Base-by-base conservation (phyloP, 345 rosid genomes). In the Eucalyptus camaldulensis region DNA sequence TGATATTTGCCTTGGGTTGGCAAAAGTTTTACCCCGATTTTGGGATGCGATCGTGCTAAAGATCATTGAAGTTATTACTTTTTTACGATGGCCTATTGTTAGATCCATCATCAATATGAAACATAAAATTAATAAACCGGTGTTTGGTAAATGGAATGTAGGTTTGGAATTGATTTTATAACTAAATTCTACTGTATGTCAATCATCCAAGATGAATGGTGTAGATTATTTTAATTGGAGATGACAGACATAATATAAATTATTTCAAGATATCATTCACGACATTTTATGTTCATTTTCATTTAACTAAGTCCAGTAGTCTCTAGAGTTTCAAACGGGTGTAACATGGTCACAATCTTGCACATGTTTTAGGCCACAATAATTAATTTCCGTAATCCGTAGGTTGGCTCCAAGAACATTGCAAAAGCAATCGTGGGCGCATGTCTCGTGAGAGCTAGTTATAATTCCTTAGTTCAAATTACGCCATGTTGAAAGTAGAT, bases 251-350 rank as follows among this genome's bases (percentile, higher is more conserved):
- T 56, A 56, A 56, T 24, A 56, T 2, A 56, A 56, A 56, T 56
- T 0, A 0, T 22, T 56, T 56, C 3, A 2, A 22, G 29, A 56
- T 56, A 24, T 2, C 1, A 24, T 24, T 56, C 0, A 10, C 29
- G 5, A 24, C 29, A 22, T 22, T 56, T 56, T 56, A 56, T 56
- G 29, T 56, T 56, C 3, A 5, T n/a, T n/a, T n/a, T 14, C 15
- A 13, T 13, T 29, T 29, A 65, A 13, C 5, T 13, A n/a, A 65
- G 76, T n/a, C 8, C 3, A 65, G 1, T n/a, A 65, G 16, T 65
- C 72, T 65, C 10, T 29, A 4, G 72, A 14, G 37, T 65, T 65
- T n/a, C 19, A n/a, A 14, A 65, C 1, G 10, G 10, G 21, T n/a
- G 6, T 13, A n/a, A 7, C 0, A 3, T 15, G 76, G 8, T 65